Percentiles rank a stretch among this genome's conserved stretches.
Conservation (phyloP, 2,329 filamentous ascomycete species). For the Sphaceloma murrayae region DNA sequence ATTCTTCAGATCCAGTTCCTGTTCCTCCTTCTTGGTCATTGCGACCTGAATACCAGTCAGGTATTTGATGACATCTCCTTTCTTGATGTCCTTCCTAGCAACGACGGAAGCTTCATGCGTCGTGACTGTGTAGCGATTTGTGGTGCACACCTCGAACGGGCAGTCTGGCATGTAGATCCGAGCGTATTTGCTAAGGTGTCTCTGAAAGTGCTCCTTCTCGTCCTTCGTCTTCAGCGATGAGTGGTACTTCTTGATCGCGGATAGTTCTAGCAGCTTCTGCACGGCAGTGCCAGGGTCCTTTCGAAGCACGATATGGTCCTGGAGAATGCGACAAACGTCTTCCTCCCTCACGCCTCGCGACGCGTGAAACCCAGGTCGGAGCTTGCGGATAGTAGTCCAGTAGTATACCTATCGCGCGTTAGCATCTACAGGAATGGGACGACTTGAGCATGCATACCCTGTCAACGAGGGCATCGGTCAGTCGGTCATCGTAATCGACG, state of each 20-base stretch:
- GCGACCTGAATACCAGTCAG: constrained; percentile 83
- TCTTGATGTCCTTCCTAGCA: constrained; percentile 67
- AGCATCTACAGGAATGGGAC: no score
- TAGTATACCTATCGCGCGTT: constrained; percentile 98
- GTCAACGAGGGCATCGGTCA: constrained; percentile 91
- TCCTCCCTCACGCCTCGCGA: constrained; percentile 67
- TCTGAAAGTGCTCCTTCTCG: constrained; percentile 77
- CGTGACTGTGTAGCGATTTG: constrained; percentile 88
- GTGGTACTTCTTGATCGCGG: constrained; percentile 64
- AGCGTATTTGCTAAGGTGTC: constrained; percentile 81
- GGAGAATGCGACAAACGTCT: constrained; percentile 50
- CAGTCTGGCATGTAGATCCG: constrained; percentile 89
- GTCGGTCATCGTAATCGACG: constrained; percentile 86
- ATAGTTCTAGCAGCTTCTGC: constrained; percentile 58
- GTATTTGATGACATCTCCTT: constrained; percentile 82
- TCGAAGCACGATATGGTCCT: constrained; percentile 59
- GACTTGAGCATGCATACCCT: constrained; percentile 53
- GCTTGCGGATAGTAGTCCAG: constrained; percentile 94
- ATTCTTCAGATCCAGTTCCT: constrained; percentile 65
- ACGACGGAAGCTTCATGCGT: constrained; percentile 82
- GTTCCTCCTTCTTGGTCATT: constrained; percentile 86
- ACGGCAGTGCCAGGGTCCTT: constrained; percentile 65
- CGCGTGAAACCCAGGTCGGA: constrained; percentile 74
- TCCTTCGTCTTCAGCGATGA: constrained; percentile 59
- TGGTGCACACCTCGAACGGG: constrained; percentile 86